Evolutionary conservation across 2,329 filamentous ascomycete species (phyloP).

Genomic region (Colletotrichum lupini): DNA sequence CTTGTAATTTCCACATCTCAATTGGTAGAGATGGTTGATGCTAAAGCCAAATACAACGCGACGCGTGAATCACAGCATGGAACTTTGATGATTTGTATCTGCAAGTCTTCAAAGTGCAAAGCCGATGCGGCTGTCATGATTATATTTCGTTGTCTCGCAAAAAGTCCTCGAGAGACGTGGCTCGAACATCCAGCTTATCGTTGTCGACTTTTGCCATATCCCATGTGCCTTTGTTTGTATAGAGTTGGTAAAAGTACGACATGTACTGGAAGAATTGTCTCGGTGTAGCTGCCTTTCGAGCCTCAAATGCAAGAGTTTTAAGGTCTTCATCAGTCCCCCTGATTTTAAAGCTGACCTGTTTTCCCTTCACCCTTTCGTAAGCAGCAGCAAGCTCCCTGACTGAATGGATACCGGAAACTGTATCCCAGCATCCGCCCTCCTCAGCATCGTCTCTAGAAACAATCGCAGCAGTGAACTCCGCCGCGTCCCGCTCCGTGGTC

Average conservation of each 20-base stretch:
- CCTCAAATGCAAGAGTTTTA: background rate
- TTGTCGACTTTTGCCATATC: slow-evolving; percentile 1
- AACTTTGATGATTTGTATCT: no score
- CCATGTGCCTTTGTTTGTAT: slow-evolving; percentile 8
- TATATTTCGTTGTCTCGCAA: background rate
- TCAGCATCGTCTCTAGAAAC: background rate
- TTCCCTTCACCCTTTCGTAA: background rate
- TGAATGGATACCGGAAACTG: background rate
- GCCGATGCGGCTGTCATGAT: no score
- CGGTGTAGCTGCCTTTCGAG: background rate
- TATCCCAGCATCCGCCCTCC: background rate
- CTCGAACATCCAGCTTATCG: slow-evolving; percentile 9
- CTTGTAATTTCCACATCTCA: no score
- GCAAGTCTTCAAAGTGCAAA: no score
- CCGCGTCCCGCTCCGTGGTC: background rate
- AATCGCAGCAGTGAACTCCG: background rate
- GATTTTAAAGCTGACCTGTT: background rate
- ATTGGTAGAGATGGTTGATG: no score
- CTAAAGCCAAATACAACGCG: no score
- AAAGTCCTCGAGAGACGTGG: slow-evolving; percentile 12
- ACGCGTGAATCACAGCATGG: no score
- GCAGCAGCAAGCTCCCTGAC: background rate
- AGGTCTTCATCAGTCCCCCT: background rate
- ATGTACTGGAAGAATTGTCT: background rate
- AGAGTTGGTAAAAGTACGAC: slow-evolving; percentile 14